Evolutionary conservation across 305 asterid genomes (phyloP), one percentile per base, ranked within the genome.

Genomic region (Stenogyne calaminthoides): DNA sequence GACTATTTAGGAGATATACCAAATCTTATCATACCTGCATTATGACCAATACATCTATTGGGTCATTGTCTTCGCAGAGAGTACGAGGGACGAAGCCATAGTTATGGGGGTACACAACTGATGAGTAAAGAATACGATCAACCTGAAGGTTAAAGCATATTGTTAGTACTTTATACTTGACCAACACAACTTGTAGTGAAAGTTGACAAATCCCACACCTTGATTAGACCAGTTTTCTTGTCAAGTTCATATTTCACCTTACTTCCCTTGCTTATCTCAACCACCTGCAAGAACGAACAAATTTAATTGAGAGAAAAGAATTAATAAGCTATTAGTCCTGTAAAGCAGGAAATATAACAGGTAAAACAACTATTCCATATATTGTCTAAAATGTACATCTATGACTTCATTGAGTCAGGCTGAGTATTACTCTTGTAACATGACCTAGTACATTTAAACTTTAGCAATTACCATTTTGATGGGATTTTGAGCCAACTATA

Each of bases 181-280:
- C 69, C 57, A 57, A 20, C 56, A 76, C 39, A 70, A 52, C 55
- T 29, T 44, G 59, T 42, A 16, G 20, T 37, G 56, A 2, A 70
- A 63, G 49, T 71, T 27, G 71, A 69, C 37, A 65, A n/a, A 67
- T 42, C 14, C 7, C 16, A 32, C 80, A 93, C 98, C 97, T 94
- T 94, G 87, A 94, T 94, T 44, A 94, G 88, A 80, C 99, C 99
- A 78, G 97, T 91, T 63, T 85, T 85, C 81, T 94, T 94, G 87
- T 94, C 99, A 65, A 94, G 91, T 69, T 94, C 99, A 78, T 94
- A 94, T 81, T 94, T 94, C 90, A 94, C 97, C 87, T 94, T 94
- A 77, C 97, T 80, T 73, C 99, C 99, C 87, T 80, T 94, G 68
- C 93, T 79, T 82, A 94, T 94, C 84, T 94, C 99, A 79, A 94